Base-by-base conservation (phyloP, 345 rosid species). In the Pistacia atlantica region DNA sequence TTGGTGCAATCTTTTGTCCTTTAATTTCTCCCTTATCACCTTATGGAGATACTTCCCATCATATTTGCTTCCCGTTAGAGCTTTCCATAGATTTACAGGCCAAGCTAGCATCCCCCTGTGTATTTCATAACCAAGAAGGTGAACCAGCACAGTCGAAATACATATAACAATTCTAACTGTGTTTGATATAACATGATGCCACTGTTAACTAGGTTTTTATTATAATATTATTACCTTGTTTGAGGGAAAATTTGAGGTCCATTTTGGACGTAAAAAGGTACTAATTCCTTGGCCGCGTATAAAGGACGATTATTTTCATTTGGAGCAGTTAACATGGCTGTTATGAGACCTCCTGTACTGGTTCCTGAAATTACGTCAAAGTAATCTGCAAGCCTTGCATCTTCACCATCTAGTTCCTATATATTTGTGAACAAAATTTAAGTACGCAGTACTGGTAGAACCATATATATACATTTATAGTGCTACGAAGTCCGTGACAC, bases 301-400 rank as follows among this genome's bases (percentile, higher is more conserved):
- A 73, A 60, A 35, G 93, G 93, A n/a, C 89, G 93, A 10, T 86
- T 74, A 8, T 78, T 52, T 51, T 78, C 79, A 42, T 86, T 71
- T 38, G 97, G 92, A 57, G 80, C 89, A 2, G 92, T 65, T 56
- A 90, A 76, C 93, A 90, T 88, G 35, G 91, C 86, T 22, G 95
- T 79, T 14, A 90, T 63, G 17, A 92, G 90, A 54, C 92, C 97
- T 33, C 93, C 95, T 33, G 95, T 90, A 65, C 97, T 92, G 8
- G 93, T 89, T 60, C 97, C 92, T 13, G 95, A 74, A 1, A 92
- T 79, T 69, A 90, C 90, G 61, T 92, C 97, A 54, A 92, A 90
- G 67, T 92, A 92, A 81, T 92, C 92, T 63, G 88, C 95, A 46
- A 92, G 69, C 69, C 95, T 87, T 67, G 58, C 90, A 12, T 80